Evolutionary conservation across 257 asterid species (phyloP), one percentile per base, ranked within the genome.

Genomic region (Penstemon barbatus): DNA sequence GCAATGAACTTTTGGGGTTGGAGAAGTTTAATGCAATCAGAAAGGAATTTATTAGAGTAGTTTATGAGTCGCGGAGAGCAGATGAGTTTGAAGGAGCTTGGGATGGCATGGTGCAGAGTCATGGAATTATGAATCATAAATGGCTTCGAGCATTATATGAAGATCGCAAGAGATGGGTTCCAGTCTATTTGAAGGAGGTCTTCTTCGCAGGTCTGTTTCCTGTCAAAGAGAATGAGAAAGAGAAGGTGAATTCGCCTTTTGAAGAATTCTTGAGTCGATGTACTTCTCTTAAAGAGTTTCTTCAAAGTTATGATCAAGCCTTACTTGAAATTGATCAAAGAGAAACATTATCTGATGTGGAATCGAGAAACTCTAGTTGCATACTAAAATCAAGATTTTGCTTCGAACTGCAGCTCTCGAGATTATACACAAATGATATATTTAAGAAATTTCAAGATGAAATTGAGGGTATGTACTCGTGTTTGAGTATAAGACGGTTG

Each of bases 121-220:
- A 82, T 71, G 78, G 77, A 39, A 61, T 84, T 51, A 36, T 40
- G 50, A 68, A 71, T 71, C 74, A 75, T 53, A 54, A 77, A 57
- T 84, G 83, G 88, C 61, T 84, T 55, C 81, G 71, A 63, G 72
- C 43, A 25, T 74, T 84, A 39, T 76, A 82, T 53, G 87, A 84
- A 68, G 84, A 82, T 71, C 83, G 93, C 8, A 82, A 78, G 57
- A 52, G 61, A n/a, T 86, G 88, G 90, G 88, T 73, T n/a, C 90
- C 85, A 2, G 85, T 74, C 48, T 80, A 84, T 69, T 68, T 81
- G 63, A 87, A 82, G 75, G 85, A 81, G 46, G 75, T 71, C 12
- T 84, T 82, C 49, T 73, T 81, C 62, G 86, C 80, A 13, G 86
- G 83, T 43, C 53, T 79, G 62, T 68, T 82, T 59, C 68, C 71